Evolutionary conservation across 1,284 basidiomycete species (phyloP).

Genomic region (Gomphus bonarii): DNA sequence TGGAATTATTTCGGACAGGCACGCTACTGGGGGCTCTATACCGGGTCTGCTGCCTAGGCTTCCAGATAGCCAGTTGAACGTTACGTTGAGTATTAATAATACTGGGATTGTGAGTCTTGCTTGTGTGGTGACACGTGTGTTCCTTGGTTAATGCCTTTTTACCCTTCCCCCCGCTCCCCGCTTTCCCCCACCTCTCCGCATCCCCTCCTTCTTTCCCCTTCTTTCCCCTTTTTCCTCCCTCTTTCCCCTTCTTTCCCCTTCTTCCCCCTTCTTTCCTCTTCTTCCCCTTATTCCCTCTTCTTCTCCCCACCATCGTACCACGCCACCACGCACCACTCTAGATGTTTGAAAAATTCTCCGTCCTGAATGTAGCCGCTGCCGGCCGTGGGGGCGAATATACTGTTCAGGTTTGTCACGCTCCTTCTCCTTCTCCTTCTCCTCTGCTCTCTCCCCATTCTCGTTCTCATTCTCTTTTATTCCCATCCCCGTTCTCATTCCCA

Average conservation of each 20-base stretch:
- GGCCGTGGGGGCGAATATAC: conserved; percentile 83
- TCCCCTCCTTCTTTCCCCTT: too few relatives aligned
- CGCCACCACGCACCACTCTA: conserved; percentile 21
- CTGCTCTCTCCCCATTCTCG: neutral
- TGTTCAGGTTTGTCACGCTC: conserved; percentile 39
- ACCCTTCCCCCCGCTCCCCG: too few relatives aligned
- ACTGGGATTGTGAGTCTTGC: conserved; percentile 55
- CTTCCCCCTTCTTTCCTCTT: too few relatives aligned
- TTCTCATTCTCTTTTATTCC: neutral
- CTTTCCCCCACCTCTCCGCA: too few relatives aligned
- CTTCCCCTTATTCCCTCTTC: too few relatives aligned
- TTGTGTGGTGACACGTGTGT: neutral
- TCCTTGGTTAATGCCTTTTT: conserved; percentile 8
- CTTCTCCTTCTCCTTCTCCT: neutral
- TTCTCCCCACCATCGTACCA: too few relatives aligned
- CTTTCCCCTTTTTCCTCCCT: too few relatives aligned
- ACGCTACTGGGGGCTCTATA: conserved; percentile 76
- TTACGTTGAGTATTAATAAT: conserved; percentile 58
- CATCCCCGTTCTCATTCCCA: neutral
- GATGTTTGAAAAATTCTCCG: conserved; percentile 89
- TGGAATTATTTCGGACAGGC: conserved; percentile 28
- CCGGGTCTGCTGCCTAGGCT: conserved; percentile 57
- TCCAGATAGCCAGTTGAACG: conserved; percentile 61
- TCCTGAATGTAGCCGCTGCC: conserved; percentile 69
- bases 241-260: too few relatives aligned